Evolutionary conservation across 495 filamentous ascomycete genomes (phyloP), one percentile per base, ranked within the genome.

Genomic region (Xylaria curta): DNA sequence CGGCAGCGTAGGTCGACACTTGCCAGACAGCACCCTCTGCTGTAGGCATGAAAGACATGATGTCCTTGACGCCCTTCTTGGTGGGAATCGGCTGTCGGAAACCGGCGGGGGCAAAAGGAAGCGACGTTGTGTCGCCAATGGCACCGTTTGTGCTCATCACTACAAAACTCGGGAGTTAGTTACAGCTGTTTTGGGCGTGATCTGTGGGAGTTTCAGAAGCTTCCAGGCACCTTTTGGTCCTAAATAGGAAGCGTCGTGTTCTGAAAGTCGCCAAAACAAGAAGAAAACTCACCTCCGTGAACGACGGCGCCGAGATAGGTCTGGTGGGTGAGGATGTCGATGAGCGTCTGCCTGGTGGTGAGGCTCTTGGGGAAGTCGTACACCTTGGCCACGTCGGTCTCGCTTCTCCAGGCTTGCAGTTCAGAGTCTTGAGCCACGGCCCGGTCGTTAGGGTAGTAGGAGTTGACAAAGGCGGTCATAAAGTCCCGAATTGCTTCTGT

Each of bases 271-370:
- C 38, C 10, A 42, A 42, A 42, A 13, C 10, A 42, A 42, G 8
- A 42, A 42, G 9, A 42, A 42, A 13, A 42, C 36, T 38, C 36
- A 38, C 36, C 36, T 54, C 82, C 79, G 70, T 83, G 81, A 1
- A 68, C 66, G 7, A 68, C 28, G 38, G 68, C 47, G 70, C 70
- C 60, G 38, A 68, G 66, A 19, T 68, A 68, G 4, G 66, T 54
- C 53, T 82, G 56, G 42, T 83, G 81, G 3, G 80, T 81, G 5
- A 83, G 74, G 40, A 81, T 76, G 59, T 79, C 76, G 66, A 82
- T 72, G 3, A 83, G 76, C 0, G 73, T 77, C 9, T 64, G 21
- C 26, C 38, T 36, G 7, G 72, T 42, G 26, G 47, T 15, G 61
- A 65, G 58, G 72, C 69, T 56, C 47, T 63, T 42, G 74, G 66